Evolutionary conservation across 2,329 filamentous ascomycete species (phyloP).

Genomic region (Aureobasidium vineae): DNA sequence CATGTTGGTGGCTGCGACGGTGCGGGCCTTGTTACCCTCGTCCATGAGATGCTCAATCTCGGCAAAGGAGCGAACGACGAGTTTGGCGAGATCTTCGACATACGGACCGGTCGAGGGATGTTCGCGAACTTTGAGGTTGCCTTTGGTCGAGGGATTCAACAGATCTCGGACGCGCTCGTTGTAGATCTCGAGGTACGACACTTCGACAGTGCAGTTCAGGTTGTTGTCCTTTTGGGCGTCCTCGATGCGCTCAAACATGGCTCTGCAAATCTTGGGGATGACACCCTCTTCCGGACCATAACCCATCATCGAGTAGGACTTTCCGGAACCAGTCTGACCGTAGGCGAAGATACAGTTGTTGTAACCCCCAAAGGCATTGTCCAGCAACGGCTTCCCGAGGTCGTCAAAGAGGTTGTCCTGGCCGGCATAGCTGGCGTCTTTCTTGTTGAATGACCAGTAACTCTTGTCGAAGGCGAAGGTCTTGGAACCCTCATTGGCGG

Average conservation of each 20-base stretch:
- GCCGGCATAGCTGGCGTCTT: constrained; percentile 77
- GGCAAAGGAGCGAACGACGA: constrained; percentile 87
- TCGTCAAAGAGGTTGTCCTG: constrained; percentile 88
- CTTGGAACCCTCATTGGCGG: constrained; percentile 64
- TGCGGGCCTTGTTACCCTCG: constrained; percentile 97
- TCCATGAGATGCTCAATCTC: constrained; percentile 99
- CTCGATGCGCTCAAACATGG: constrained; percentile 90
- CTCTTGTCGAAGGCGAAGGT: constrained; percentile 94
- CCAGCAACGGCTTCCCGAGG: constrained; percentile 81
- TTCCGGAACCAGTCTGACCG: constrained; percentile 96
- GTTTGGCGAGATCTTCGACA: constrained; percentile 93
- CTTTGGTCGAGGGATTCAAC: constrained; percentile 91
- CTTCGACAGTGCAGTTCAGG: constrained; percentile 87
- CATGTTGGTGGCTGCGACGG: constrained; percentile 98
- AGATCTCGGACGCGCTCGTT: constrained; percentile 96
- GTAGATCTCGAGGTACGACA: constrained; percentile 98
- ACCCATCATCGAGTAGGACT: constrained; percentile 99
- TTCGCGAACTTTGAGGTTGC: constrained; percentile 94
- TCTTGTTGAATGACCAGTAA: constrained; percentile 95
- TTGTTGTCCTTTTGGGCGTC: constrained; percentile 68
- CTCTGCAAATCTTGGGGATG: constrained; percentile 93
- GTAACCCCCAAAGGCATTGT: constrained; percentile 98
- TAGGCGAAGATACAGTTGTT: constrained; percentile 99
- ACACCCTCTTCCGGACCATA: constrained; percentile 95
- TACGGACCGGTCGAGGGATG: constrained; percentile 97